phyloP scores from a whole-genome alignment of 495 filamentous ascomycete genomes.

The Lophiotrema nucula region DNA sequence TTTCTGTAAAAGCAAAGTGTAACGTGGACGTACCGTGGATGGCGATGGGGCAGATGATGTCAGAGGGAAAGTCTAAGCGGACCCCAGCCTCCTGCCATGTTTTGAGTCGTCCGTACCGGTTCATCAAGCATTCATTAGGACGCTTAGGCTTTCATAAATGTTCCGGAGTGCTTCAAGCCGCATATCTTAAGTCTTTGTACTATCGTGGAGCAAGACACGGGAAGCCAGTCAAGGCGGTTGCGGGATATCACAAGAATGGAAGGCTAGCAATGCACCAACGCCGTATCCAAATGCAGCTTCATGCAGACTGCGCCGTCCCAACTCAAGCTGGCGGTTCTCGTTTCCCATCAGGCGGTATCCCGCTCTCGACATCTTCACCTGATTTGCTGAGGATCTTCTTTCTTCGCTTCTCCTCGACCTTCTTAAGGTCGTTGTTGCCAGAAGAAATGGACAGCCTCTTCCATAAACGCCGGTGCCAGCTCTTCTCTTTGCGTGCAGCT shows the following conservation, averaged over 20 bases:
- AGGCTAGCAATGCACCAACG: not conserved
- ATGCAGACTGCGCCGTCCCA: not conserved
- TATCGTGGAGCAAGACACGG: no score
- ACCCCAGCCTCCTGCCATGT: no score
- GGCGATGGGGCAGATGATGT: no score
- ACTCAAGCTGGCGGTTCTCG: not conserved
- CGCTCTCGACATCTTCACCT: conserved; percentile 33
- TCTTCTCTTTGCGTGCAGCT: conserved; percentile 40
- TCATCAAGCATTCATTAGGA: no score
- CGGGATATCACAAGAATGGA: conserved; percentile 19
- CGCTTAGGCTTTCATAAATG: no score
- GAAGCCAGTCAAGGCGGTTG: conserved; percentile 15
- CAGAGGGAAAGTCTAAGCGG: no score
- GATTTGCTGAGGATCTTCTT: conserved; percentile 19
- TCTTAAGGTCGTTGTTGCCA: conserved; percentile 10
- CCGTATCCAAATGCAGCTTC: not conserved
- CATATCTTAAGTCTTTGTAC: no score
- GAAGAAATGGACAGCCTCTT: conserved; percentile 29
- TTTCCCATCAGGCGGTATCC: conserved; percentile 28
- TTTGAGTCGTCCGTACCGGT: no score
- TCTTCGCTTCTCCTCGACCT: conserved; percentile 6
- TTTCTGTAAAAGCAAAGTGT: no score
- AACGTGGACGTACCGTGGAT: no score
- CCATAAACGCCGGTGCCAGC: conserved; percentile 36
- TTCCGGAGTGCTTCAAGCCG: no score